Evolutionary conservation across 2,329 filamentous ascomycete genomes (phyloP).

Genomic region (Aspergillus brasiliensis): DNA sequence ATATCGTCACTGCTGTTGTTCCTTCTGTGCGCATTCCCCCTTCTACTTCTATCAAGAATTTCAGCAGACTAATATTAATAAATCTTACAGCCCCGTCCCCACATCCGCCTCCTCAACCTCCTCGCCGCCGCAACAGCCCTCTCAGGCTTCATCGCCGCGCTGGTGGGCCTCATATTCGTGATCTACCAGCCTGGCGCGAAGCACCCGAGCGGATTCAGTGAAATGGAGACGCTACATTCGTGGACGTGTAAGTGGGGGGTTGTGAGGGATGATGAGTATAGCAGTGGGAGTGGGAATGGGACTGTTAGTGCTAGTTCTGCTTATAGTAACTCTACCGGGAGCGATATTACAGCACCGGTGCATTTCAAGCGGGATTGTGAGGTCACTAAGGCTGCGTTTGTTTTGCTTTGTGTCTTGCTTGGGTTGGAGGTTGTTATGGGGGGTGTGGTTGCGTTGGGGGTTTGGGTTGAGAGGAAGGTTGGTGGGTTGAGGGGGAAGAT

Average conservation of each 20-base stretch:
- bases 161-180: constrained; percentile 35
- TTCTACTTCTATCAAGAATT: not conserved
- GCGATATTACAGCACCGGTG: constrained; percentile 28
- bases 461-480: constrained; percentile 35
- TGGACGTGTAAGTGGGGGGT: constrained; percentile 46
- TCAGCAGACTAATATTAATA: not conserved
- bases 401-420: constrained; percentile 37
- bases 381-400: constrained; percentile 39
- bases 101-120: constrained; percentile 38
- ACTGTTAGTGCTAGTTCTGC: not conserved
- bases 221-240: constrained; percentile 41
- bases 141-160: constrained; percentile 39
- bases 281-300: constrained; percentile 10
- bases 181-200: constrained; percentile 36
- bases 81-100: constrained; percentile 35
- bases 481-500: constrained; percentile 28
- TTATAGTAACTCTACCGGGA: not conserved
- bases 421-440: constrained; percentile 40
- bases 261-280: constrained; percentile 15
- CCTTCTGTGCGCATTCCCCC: constrained; percentile 35
- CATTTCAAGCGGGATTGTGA: constrained; percentile 43
- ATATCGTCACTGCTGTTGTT: constrained; percentile 35
- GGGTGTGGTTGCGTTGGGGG: constrained; percentile 30
- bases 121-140: constrained; percentile 36
- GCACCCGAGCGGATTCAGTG: constrained; percentile 32